Base-by-base conservation (phyloP, 2,329 filamentous ascomycete species). In the Paracoccidioides lutzii region DNA sequence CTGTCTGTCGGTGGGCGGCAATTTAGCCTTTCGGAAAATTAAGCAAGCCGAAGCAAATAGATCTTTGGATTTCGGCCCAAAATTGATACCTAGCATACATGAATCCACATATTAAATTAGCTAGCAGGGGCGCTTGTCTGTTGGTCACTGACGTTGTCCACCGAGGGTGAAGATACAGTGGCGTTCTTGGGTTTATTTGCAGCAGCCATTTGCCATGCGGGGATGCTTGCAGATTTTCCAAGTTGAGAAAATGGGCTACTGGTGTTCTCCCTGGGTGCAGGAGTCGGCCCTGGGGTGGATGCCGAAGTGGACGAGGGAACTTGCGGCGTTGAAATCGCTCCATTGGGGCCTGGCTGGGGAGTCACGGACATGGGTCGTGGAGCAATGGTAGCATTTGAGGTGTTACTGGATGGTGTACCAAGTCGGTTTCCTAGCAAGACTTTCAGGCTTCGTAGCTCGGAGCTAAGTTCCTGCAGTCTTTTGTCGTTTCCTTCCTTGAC, bases 401-500 rank as follows among this genome's bases (percentile, higher is more conserved):
- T 60, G 55, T 66, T 58, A 55, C 64, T 64, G 40, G 66, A 62
- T 55, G 65, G 61, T 56, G 64, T 68, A 59, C 75, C 73, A 46
- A 85, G 76, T 45, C 82, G 74, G 68, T 83, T 85, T 38, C 77
- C 77, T 52, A 98, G 82, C 54, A 98, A 77, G 2, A 88, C 87
- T 79, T 96, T 97, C 64, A 98, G 75, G 68, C 90, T 96, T 76
- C 87, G 89, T 64, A 98, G 78, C 72, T 98, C 93, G 5, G 78
- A 81, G 62, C 88, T 87, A 61, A 98, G 81, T 64, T 97, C 93
- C 70, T 84, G 86, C 57, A 98, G 75, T 51, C 90, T 80, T 61
- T 77, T 80, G 67, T 97, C 90, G 32, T 87, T 88, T 54, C 82
- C 78, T 59, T 91, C 87, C 72, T 91, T 91, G 67, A 96, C 89